Percentiles rank a stretch among this genome's conserved stretches.
phyloP scores from a whole-genome alignment of 495 filamentous ascomycete species.

The Chaetomium tenue region DNA sequence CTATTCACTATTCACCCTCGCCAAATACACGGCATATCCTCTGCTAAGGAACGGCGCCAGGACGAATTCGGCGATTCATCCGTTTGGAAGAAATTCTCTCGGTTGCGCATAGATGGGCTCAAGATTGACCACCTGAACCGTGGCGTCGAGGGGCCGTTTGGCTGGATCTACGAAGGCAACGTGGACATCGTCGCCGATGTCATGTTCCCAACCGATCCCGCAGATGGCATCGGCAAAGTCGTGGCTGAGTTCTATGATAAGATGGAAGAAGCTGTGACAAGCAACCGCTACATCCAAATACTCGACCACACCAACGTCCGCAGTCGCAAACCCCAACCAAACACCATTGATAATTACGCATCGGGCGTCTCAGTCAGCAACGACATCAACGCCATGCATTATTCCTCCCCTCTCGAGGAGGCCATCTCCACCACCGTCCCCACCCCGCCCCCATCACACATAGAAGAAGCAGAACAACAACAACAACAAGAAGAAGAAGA shows the following conservation, averaged over 20 bases:
- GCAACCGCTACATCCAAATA: constrained; percentile 58
- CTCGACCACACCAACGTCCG: constrained; percentile 38
- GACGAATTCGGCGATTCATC: constrained; percentile 47
- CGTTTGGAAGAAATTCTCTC: constrained; percentile 88
- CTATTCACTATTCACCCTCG: constrained; percentile 95
- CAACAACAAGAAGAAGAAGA: constrained; percentile 22
- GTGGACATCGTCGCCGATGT: constrained; percentile 97
- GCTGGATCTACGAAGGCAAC: constrained; percentile 94
- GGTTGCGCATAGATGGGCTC: constrained; percentile 86
- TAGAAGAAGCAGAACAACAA: constrained; percentile 2
- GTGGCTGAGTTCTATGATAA: constrained; percentile 93
- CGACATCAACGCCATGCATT: constrained; percentile 1
- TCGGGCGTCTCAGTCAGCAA: constrained; percentile 14
- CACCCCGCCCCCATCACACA: neutral
- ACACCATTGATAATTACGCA: constrained; percentile 30
- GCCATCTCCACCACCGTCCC: constrained; percentile 13
- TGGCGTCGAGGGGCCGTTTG: constrained; percentile 90
- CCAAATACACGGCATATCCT: constrained; percentile 69
- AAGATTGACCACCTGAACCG: constrained; percentile 96
- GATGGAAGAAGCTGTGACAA: constrained; percentile 85
- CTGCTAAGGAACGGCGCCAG: constrained; percentile 45
- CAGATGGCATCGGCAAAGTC: constrained; percentile 85
- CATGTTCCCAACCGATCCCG: constrained; percentile 81
- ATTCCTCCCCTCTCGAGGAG: neutral
- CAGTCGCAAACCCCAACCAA: constrained; percentile 17